Percentiles rank a stretch among this genome's conserved stretches.
Conservation (phyloP, 2,329 filamentous ascomycete genomes). For the Knoxdaviesia proteae region DNA sequence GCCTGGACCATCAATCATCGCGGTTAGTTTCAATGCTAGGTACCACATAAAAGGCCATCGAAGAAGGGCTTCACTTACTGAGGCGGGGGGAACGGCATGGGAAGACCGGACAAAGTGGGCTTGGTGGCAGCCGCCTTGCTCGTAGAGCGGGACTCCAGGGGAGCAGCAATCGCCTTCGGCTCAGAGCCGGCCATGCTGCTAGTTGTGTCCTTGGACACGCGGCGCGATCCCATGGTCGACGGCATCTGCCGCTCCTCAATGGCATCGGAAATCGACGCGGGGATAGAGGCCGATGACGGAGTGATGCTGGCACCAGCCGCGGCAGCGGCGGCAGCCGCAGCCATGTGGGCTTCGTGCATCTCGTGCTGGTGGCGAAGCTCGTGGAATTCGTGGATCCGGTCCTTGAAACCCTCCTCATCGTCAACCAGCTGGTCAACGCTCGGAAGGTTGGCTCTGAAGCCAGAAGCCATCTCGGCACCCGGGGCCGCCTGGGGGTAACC, state of each 20-base stretch:
- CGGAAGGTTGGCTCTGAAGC: conserved; percentile 15
- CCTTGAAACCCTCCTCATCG: conserved; percentile 39
- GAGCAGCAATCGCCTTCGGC: too few relatives aligned
- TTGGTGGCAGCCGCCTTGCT: too few relatives aligned
- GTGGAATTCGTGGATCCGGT: conserved; percentile 69
- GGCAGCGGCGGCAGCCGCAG: conserved; percentile 18
- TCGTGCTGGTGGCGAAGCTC: conserved; percentile 56
- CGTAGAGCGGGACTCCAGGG: too few relatives aligned
- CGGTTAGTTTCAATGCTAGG: too few relatives aligned
- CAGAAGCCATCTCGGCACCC: conserved; percentile 7
- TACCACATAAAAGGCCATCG: background rate
- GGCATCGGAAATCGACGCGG: too few relatives aligned
- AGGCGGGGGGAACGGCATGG: conserved; percentile 54
- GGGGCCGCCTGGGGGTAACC: background rate
- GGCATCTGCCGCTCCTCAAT: too few relatives aligned
- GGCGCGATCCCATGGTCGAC: too few relatives aligned
- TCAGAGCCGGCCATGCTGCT: too few relatives aligned
- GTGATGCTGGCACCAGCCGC: conserved; percentile 21
- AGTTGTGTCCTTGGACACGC: too few relatives aligned
- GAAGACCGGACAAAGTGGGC: conserved; percentile 29
- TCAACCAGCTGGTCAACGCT: conserved; percentile 26
- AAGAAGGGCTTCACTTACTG: conserved; percentile 2
- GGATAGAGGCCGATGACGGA: too few relatives aligned
- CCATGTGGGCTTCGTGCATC: conserved; percentile 18
- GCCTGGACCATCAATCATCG: conserved; percentile 14